phyloP scores from a whole-genome alignment of 352 stramenopile genomes.

The Globisporangium spiculum region DNA sequence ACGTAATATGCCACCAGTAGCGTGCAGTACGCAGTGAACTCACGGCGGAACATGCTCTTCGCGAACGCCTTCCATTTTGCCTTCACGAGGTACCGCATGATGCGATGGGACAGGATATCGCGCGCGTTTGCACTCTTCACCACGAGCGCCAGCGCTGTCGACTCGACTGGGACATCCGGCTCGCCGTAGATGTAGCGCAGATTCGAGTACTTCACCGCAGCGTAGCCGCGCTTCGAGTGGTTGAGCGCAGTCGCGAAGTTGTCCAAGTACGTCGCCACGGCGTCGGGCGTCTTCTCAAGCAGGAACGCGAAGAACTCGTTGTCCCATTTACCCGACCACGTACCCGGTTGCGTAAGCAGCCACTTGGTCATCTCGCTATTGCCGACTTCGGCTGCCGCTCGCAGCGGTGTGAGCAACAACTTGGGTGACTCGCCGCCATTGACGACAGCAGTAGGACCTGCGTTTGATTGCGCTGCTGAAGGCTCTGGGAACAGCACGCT shows the following conservation, averaged over 20 bases:
- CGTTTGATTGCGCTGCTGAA: neutral
- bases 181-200: slow-evolving; percentile 50
- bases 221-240: slow-evolving; percentile 41
- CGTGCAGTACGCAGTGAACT: slow-evolving; percentile 47
- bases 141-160: slow-evolving; percentile 42
- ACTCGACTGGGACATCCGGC: slow-evolving; percentile 38
- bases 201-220: slow-evolving; percentile 50
- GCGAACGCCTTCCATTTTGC: slow-evolving; percentile 65
- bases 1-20: slow-evolving; percentile 53
- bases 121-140: slow-evolving; percentile 33
- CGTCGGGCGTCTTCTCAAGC: slow-evolving; percentile 45
- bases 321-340: slow-evolving; percentile 41
- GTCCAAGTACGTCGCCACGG: slow-evolving; percentile 45
- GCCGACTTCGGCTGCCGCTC: slow-evolving; percentile 48
- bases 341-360: slow-evolving; percentile 38
- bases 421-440: slow-evolving; percentile 1
- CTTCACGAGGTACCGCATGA: slow-evolving; percentile 49
- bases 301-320: slow-evolving; percentile 46
- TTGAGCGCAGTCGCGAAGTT: slow-evolving; percentile 43
- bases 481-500: neutral
- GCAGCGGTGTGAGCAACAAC: slow-evolving; percentile 36
- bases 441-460: neutral
- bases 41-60: slow-evolving; percentile 40
- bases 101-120: slow-evolving; percentile 48
- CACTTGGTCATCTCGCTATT: slow-evolving; percentile 55